Base-by-base conservation (phyloP, 176 grass and related monocot genomes). In the Avena insularis region DNA sequence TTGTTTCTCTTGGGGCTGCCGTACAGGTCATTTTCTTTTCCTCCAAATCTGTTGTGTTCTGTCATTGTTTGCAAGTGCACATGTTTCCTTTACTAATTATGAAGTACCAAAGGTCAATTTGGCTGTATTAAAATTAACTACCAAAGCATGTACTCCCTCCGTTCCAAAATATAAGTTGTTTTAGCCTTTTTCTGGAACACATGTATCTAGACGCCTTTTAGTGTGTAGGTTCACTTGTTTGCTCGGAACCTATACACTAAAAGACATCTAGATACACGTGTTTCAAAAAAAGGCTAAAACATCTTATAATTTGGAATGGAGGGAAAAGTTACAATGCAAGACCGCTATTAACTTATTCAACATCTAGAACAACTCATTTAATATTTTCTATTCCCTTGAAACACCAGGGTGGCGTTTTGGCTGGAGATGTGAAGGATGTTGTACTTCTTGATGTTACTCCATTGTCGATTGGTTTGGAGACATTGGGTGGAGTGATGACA, bases 371-470 rank as follows among this genome's bases (percentile, higher is more conserved):
- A 53, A n/a, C 15, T 58, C 47, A 80, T 38, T 67, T 50, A 77
- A 60, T 70, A 63, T 66, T 16, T 83, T 83, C 60, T 65, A 25
- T 59, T 85, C 54, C 14, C 17, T 81, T 91, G 64, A 62, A 50
- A 65, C 27, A 83, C 56, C 83, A 98, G 92, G 97, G 94, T 0
- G 97, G 97, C 10, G 97, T 98, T 75, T 88, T 98, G 82, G 82
- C 94, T 2, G 94, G 97, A 92, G 97, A 98, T 61, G 97, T 98
- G 75, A 98, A 95, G 61, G 97, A 99, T 83, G 95, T 99, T 14
- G 94, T 99, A 85, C 90, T 99, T 84, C 90, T 99, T 12, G 93
- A 96, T 92, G 97, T 99, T 43, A 84, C 87, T 59, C 97, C 97
- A 33, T 83, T 99, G 31, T 99, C 94, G 51, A 87, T 94, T 83